phyloP scores from a whole-genome alignment of 1,284 basidiomycete genomes.

The Rhodotorula sp. region DNA sequence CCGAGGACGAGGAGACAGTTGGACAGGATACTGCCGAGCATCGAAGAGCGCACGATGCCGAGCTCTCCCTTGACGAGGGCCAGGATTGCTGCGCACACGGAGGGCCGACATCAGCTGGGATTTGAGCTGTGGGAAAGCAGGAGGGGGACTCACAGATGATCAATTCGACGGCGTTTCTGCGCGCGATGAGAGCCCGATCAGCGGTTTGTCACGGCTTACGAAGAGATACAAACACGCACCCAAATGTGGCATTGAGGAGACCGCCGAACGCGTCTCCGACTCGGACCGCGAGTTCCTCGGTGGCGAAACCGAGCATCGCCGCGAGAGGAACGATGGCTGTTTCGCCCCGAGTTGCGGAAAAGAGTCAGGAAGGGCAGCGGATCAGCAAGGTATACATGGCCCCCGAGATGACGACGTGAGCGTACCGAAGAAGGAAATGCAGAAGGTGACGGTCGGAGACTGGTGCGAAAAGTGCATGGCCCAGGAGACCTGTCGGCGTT shows the following conservation, averaged over 20 bases:
- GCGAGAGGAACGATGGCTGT: slow-evolving; percentile 43
- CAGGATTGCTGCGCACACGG: slow-evolving; percentile 55
- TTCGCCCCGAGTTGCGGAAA: background rate
- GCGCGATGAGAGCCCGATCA: background rate
- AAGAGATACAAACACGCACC: slow-evolving; percentile 47
- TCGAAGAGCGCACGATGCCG: slow-evolving; percentile 66
- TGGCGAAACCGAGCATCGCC: slow-evolving; percentile 44
- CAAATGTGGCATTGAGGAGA: slow-evolving; percentile 69
- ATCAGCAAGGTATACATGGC: background rate
- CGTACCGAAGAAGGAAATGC: slow-evolving; percentile 41
- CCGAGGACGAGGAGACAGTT: slow-evolving; percentile 84
- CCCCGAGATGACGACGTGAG: background rate
- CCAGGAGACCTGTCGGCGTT: slow-evolving; percentile 56
- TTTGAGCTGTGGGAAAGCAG: no score
- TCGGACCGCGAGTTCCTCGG: slow-evolving; percentile 45
- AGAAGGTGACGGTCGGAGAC: slow-evolving; percentile 63
- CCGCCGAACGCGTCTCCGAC: slow-evolving; percentile 49
- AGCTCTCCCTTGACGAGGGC: slow-evolving; percentile 78
- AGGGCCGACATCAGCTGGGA: background rate
- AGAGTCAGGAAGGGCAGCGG: no score
- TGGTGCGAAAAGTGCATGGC: slow-evolving; percentile 58
- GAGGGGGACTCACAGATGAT: slow-evolving; percentile 59
- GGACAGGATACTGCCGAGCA: slow-evolving; percentile 81
- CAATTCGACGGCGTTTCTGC: slow-evolving; percentile 58
- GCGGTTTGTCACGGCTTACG: no score